phyloP scores from a whole-genome alignment of 768 basidiomycete genomes.

The Podaxis sp. region DNA sequence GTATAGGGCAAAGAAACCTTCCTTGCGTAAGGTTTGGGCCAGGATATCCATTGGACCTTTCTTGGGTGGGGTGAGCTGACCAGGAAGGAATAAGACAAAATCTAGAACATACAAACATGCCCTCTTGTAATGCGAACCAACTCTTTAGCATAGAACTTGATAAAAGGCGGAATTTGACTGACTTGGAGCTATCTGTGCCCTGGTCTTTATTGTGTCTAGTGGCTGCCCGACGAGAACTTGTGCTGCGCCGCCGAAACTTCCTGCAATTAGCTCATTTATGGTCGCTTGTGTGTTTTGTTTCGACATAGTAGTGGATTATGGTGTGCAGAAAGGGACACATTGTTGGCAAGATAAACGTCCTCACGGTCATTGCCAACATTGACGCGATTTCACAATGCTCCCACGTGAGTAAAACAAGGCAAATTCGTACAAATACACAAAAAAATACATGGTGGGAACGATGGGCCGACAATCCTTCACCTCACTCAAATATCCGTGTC shows the following conservation, averaged over 20 bases:
- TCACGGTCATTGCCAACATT: slow-evolving; percentile 15
- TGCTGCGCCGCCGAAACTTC: slow-evolving; percentile 88
- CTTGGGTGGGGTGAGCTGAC: slow-evolving; percentile 30
- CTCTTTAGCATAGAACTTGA: slow-evolving; percentile 4
- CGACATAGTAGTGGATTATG: slow-evolving; percentile 9
- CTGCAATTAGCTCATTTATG: slow-evolving; percentile 79
- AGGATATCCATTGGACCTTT: slow-evolving; percentile 95
- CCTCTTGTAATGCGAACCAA: slow-evolving; percentile 46
- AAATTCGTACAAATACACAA: slow-evolving; percentile 4
- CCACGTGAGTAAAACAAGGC: neutral
- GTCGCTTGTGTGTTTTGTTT: slow-evolving; percentile 41
- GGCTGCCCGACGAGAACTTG: slow-evolving; percentile 96
- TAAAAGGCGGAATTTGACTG: slow-evolving; percentile 19
- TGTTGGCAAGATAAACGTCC: slow-evolving; percentile 3
- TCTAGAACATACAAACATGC: slow-evolving; percentile 73
- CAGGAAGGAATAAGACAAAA: neutral
- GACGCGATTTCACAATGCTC: slow-evolving; percentile 18
- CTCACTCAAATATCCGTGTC: neutral
- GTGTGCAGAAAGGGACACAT: neutral
- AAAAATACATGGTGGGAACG: neutral
- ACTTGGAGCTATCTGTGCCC: slow-evolving; percentile 87
- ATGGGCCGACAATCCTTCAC: slow-evolving; percentile 14
- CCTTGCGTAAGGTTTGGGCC: slow-evolving; percentile 73
- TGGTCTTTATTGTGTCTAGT: slow-evolving; percentile 83
- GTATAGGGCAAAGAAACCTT: slow-evolving; percentile 91